phyloP scores from a whole-genome alignment of 1,139 yeast species.

The Scheffersomyces quercinus region DNA sequence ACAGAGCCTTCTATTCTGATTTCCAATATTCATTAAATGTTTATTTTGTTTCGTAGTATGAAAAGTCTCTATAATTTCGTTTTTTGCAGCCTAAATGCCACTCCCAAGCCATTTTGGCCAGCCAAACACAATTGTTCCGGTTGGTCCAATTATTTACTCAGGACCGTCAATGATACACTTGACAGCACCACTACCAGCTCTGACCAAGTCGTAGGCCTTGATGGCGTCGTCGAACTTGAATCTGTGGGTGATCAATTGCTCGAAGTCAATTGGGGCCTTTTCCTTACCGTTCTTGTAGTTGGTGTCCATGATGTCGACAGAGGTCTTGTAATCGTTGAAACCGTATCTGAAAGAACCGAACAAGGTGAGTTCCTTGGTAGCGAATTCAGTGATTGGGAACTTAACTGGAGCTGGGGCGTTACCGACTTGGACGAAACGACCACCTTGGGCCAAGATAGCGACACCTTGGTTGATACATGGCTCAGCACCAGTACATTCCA shows the following conservation, averaged over 20 bases:
- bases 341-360: constrained; percentile 84
- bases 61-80: too few species aligned
- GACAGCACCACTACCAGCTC: constrained; percentile 45
- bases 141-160: constrained; percentile 16
- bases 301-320: constrained; percentile 64
- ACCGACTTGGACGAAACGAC: constrained; percentile 73
- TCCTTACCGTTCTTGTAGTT: constrained; percentile 63
- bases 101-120: too few species aligned
- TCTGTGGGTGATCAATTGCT: constrained; percentile 73
- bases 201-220: constrained; percentile 75
- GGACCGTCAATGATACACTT: constrained; percentile 52
- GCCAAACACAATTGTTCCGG: constrained; percentile 3
- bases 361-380: constrained; percentile 67
- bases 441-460: constrained; percentile 58
- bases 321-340: constrained; percentile 73
- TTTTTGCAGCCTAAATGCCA: too few species aligned
- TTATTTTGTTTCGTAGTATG: too few species aligned
- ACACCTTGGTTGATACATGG: constrained; percentile 68
- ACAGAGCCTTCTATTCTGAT: too few species aligned
- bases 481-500: constrained; percentile 76
- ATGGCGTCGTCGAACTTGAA: constrained; percentile 73
- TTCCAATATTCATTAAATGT: too few species aligned
- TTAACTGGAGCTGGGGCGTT: constrained; percentile 66
- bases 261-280: constrained; percentile 42
- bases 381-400: constrained; percentile 74